Base-by-base conservation (phyloP, 768 basidiomycete species). In the Mycena vulgaris region DNA sequence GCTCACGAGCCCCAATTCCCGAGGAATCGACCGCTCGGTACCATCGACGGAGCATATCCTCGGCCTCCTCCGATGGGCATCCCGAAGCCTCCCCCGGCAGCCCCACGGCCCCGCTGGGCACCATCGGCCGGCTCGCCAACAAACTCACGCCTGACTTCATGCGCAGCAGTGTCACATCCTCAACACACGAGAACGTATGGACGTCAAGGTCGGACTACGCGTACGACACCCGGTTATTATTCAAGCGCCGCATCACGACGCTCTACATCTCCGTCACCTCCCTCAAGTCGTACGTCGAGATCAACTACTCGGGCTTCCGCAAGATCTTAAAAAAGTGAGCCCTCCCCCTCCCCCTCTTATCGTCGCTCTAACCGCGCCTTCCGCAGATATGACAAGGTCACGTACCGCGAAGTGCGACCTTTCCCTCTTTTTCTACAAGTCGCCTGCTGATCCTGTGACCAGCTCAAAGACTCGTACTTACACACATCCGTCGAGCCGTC, bases 321-420 rank as follows among this genome's bases (percentile, higher is more conserved):
- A 98, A 98, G 85, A 96, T 97, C 40, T 79, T 97, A 77, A 98
- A 98, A 83, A 98, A 98, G 93, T 96, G 78, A 66, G 90, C 80
- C 9, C 64, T 40, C 37, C 42, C 27, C 45, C 37, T 35, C 27
- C 30, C 49, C 9, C 56, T 48, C 25, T 65, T 63, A 70, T 63
- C 27, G 71, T 57, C 56, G 68, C 63, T 10, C 71, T 66, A 60
- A 61, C 21, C 0, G 37, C 25, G 27, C 56, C 25, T 51, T n/a
- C 13, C n/a, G n/a, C 69, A 96, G 95, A 80, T 97, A 97, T 77
- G 96, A 99, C 87, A 99, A 98, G 81, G 93, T 98, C 71, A 95
- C 92, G 4, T 88, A 90, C 71, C 93, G 88, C 69, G 86, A 91
- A 77, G 89, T 88, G 68, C 42, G 82, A 70, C 6, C 58, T 35